Evolutionary conservation across 129 eudicot genomes (phyloP), one percentile per base, ranked within the genome.

Genomic region (Centrapalus pauciflorus): DNA sequence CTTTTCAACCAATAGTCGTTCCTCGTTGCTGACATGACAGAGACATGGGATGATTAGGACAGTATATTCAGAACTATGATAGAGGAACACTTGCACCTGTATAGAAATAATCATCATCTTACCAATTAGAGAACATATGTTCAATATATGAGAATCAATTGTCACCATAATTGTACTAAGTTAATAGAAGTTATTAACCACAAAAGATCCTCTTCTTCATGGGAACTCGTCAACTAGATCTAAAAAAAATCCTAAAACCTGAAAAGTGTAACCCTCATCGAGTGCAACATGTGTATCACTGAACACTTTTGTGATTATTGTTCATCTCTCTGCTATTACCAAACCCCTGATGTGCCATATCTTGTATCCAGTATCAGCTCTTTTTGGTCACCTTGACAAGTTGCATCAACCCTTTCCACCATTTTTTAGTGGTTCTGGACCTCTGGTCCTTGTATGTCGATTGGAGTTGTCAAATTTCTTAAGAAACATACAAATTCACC

Each of bases 1-100:
- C 83, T 85, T 81, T 72, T 85, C 77, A 62, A 92, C 82, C 20
- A 92, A 78, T 29, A 25, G 72, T 17, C 89, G 88, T 49, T 92
- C 98, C 71, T 76, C 87, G 45, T 81, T 74, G 82, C 96, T 92
- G 78, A 43, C 48, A 81, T 55, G 43, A 34, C 70, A 57, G 56
- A 21, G 29, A 45, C 63, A 66, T 34, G 6, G 56, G 1, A 30
- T 34, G 43, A 72, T 33, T 11, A 43, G 62, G 55, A 67, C 35
- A 28, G 66, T 38, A 34, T 29, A 35, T 33, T 75, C 23, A 17
- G 25, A 57, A 38, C 28, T 37, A 64, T 63, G 32, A 25, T 12
- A 55, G n/a, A 27, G 27, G 65, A 29, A 33, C 19, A 33, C 55
- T 14, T 4, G 7, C 25, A 27, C 12, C 24, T 33, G 20, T 24